Evolutionary conservation across 2,329 filamentous ascomycete species (phyloP), one percentile per base, ranked within the genome.

Genomic region (Apiospora phragmitis): DNA sequence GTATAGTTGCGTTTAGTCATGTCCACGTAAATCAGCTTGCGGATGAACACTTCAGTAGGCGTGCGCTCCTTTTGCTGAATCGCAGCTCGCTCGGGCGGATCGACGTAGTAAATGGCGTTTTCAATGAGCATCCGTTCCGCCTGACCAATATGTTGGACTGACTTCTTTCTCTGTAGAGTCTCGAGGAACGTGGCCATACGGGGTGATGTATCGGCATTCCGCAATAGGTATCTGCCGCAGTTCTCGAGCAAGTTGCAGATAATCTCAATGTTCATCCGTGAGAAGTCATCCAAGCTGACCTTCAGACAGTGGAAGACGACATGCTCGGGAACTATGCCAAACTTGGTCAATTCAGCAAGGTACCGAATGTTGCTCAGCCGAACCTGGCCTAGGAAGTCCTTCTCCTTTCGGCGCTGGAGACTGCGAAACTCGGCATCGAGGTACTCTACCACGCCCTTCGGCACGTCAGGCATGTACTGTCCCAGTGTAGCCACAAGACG

Each of bases 221-320:
- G 93, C 71, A 99, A 87, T 29, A 99, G 85, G 81, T 98, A 99
- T 24, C 96, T 91, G 59, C 96, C 96, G 78, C 97, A 99, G 74
- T 98, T 98, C 80, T 99, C 96, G 29, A 99, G 87, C 38, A 99
- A 86, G 77, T 97, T 97, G 77, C 95, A 97, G 73, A 99, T 95
- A 76, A 99, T 98, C 81, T 99, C 97, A 73, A 99, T 98, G 78
- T 99, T 99, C 93, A 98, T 98, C 72, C 95, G 90, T 2, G 96
- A 98, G 79, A 99, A 99, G 78, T 99, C 96, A 77, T 99, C 96
- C 38, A 99, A 84, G 75, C 95, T 97, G 80, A 99, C 95, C 81
- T 98, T 99, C 76, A 99, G 90, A 79, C 96, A 99, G 79, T 99
- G 96, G 79, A 99, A 99, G 69, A 99, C 97, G 74, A 99, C 95